These are phyloP conservation scores for Leccinum subfulvum DNA, from an alignment of 1,284 basidiomycete genomes.

Conservation along the genomic window DNA sequence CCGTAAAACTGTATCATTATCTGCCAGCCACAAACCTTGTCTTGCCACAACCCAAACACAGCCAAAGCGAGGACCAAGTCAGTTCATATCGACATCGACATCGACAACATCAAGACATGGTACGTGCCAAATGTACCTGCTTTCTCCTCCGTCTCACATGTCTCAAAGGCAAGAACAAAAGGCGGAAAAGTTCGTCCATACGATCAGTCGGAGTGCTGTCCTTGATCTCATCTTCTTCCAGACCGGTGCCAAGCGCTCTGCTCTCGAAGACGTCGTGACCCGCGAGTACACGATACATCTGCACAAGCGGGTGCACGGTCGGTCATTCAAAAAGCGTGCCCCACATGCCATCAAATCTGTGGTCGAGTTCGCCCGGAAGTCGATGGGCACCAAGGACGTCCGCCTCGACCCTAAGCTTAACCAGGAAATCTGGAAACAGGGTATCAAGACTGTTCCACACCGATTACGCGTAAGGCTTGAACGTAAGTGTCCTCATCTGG, in stretches of 20 bases:
- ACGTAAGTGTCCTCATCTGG: slow-evolving; percentile 57
- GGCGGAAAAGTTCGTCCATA: slow-evolving; percentile 24
- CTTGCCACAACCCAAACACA: slow-evolving; percentile 27
- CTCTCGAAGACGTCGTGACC: slow-evolving; percentile 93
- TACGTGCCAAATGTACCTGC: slow-evolving; percentile 34
- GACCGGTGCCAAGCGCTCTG: slow-evolving; percentile 83
- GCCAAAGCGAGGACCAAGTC: slow-evolving; percentile 24
- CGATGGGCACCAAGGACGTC: slow-evolving; percentile 93
- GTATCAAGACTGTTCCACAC: slow-evolving; percentile 89
- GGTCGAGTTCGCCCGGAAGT: slow-evolving; percentile 83
- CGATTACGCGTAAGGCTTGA: slow-evolving; percentile 89
- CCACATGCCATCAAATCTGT: slow-evolving; percentile 94
- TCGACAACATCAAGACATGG: slow-evolving; percentile 63
- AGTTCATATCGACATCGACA: slow-evolving; percentile 20
- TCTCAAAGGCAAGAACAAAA: slow-evolving; percentile 48
- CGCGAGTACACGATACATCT: slow-evolving; percentile 96
- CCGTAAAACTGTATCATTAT: slow-evolving; percentile 35
- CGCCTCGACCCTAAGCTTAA: slow-evolving; percentile 92
- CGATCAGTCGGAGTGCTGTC: slow-evolving; percentile 24
- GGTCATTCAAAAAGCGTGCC: slow-evolving; percentile 92
- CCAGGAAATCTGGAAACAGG: slow-evolving; percentile 88
- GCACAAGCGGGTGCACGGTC: slow-evolving; percentile 89
- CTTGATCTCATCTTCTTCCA: slow-evolving; percentile 30
- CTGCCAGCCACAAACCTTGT: slow-evolving; percentile 40
- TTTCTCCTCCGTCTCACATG: slow-evolving; percentile 10